These are phyloP conservation scores for Pseudogymnoascus sp. DNA, from an alignment of 2,329 filamentous ascomycete species.

Conservation along the genomic window DNA sequence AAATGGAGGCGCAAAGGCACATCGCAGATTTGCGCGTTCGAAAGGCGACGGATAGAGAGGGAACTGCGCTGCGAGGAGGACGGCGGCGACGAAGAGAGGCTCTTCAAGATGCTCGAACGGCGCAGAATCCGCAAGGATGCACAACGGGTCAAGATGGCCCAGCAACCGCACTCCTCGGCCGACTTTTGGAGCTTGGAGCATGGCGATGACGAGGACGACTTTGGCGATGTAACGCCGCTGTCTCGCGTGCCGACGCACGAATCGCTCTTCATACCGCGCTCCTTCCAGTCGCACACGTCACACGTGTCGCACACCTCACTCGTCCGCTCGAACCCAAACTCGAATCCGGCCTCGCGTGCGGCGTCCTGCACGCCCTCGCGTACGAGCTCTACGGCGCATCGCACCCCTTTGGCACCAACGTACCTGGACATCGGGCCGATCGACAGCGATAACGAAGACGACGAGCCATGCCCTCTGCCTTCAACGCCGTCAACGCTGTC, in stretches of 20 bases:
- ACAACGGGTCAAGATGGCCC: constrained; percentile 48
- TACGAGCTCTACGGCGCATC: constrained; percentile 26
- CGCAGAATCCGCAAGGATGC: constrained; percentile 50
- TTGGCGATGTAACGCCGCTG: constrained; percentile 28
- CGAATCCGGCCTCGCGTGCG: constrained; percentile 22
- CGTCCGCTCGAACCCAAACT: constrained; percentile 25
- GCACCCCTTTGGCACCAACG: constrained; percentile 26
- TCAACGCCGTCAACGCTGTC: constrained; percentile 42
- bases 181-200: constrained; percentile 82
- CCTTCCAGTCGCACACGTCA: constrained; percentile 16
- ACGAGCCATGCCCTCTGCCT: constrained; percentile 43
- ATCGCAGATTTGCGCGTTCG: constrained; percentile 73
- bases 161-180: constrained; percentile 37
- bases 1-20: constrained; percentile 86
- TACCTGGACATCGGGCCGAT: constrained; percentile 29
- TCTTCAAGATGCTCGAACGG: constrained; percentile 51
- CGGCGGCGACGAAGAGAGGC: constrained; percentile 50
- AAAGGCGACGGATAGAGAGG: constrained; percentile 71
- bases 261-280: constrained; percentile 15
- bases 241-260: constrained; percentile 24
- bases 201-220: constrained; percentile 45
- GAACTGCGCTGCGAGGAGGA: constrained; percentile 56
- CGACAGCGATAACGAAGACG: constrained; percentile 43
- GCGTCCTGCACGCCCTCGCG: constrained; percentile 25
- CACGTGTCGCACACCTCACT: constrained; percentile 17